Evolutionary conservation across 345 rosid species (phyloP).

Genomic region (Salix exigua): DNA sequence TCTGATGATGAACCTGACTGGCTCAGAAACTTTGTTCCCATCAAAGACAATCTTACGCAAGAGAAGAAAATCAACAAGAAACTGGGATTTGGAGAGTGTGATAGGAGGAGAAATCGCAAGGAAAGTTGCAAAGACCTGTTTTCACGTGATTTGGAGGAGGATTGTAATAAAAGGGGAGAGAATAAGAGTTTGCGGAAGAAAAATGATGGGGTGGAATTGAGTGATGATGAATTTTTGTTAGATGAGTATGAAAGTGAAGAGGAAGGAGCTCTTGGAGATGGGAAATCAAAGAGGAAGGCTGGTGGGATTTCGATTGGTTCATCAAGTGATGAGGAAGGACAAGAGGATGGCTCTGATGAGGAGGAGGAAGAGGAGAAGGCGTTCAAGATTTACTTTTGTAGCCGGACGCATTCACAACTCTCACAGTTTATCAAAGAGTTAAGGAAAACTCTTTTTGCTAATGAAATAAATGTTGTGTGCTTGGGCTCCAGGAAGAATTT

Average conservation of each 20-base stretch:
- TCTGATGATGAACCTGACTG: conserved; percentile 80
- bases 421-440: conserved; percentile 82
- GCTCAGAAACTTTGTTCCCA: conserved; percentile 56
- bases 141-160: conserved; percentile 20
- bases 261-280: conserved; percentile 36
- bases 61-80: conserved; percentile 32
- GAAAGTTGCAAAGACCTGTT: conserved; percentile 14
- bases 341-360: conserved; percentile 28
- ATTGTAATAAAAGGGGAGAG: conserved; percentile 11
- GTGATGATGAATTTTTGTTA: conserved; percentile 65
- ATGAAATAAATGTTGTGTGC: conserved; percentile 51
- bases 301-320: conserved; percentile 36
- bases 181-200: conserved; percentile 21
- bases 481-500: conserved; percentile 83
- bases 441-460: conserved; percentile 60
- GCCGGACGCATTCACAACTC: conserved; percentile 93
- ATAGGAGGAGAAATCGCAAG: conserved; percentile 23
- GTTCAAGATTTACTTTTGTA: conserved; percentile 73
- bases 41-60: conserved; percentile 16
- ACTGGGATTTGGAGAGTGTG: conserved; percentile 21
- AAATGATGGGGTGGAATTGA: conserved; percentile 32
- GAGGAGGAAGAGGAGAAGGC: conserved; percentile 34
- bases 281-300: conserved; percentile 52
- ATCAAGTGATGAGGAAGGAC: conserved; percentile 68
- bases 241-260: conserved; percentile 84